Conservation (phyloP, 768 basidiomycete species). For the Lyophyllum shimeji region DNA sequence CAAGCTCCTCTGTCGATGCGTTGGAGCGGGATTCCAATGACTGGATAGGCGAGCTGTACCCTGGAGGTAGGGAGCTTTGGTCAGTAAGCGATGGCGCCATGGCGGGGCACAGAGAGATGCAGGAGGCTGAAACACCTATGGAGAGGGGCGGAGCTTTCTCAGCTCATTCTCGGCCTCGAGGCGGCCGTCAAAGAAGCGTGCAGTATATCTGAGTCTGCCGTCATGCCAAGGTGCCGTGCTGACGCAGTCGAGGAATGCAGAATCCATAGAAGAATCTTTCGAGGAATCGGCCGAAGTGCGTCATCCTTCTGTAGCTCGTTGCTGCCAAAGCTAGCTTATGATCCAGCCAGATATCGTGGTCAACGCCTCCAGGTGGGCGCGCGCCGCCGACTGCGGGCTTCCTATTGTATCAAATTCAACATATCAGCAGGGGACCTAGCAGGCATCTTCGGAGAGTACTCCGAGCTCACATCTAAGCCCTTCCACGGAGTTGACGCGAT, state of each 20-base stretch:
- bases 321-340: background rate
- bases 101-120: background rate
- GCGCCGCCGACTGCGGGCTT: constrained; percentile 17
- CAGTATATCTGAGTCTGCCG: background rate
- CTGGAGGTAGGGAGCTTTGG: constrained; percentile 3
- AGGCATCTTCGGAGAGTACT: constrained; percentile 10
- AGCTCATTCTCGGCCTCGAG: background rate
- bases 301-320: background rate
- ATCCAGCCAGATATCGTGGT: constrained; percentile 25
- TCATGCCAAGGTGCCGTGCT: background rate
- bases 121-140: background rate
- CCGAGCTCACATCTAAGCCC: constrained; percentile 22
- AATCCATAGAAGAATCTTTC: background rate
- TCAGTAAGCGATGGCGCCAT: constrained; percentile 1
- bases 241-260: background rate
- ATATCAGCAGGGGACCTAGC: constrained; percentile 16
- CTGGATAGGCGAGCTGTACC: constrained; percentile 3
- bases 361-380: constrained; percentile 13
- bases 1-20: constrained; percentile 1
- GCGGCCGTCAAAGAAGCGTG: constrained; percentile 1
- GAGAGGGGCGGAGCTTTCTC: background rate
- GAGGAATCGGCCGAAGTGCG: constrained; percentile 45
- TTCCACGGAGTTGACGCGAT: constrained; percentile 11
- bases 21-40: background rate
- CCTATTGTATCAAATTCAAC: constrained; percentile 14